Conservation (phyloP, 352 stramenopile species). For the Pilasporangium apinafurcum region DNA sequence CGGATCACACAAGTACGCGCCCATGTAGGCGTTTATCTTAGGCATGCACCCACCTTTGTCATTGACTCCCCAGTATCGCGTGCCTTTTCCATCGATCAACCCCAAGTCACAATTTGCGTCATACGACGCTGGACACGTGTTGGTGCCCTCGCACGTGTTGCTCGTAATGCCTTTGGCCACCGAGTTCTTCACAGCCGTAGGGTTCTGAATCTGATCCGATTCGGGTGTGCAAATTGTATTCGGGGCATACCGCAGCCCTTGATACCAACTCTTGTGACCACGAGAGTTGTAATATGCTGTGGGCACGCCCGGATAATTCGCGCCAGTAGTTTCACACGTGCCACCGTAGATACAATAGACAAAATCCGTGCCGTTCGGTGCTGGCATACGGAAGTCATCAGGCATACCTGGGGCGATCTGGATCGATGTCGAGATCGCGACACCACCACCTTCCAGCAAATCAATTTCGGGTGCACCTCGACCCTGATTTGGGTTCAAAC, state of each 20-base stretch:
- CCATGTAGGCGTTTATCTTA: conserved; percentile 41
- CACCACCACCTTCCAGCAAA: conserved; percentile 83
- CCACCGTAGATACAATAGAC: conserved; percentile 33
- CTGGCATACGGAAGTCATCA: conserved; percentile 32
- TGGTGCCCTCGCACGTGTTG: conserved; percentile 37
- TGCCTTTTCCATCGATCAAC: conserved; percentile 28
- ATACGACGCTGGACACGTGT: conserved; percentile 34
- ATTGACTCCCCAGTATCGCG: conserved; percentile 48
- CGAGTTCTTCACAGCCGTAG: conserved; percentile 20
- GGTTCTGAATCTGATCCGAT: conserved; percentile 16
- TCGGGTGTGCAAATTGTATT: conserved; percentile 25
- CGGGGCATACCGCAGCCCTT: conserved; percentile 48
- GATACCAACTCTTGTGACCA: conserved; percentile 40
- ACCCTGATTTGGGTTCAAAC: conserved; percentile 79
- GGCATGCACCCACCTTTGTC: conserved; percentile 41
- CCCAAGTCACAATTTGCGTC: conserved; percentile 32
- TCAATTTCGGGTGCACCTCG: conserved; percentile 93
- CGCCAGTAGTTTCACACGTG: conserved; percentile 28
- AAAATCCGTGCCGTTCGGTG: conserved; percentile 11
- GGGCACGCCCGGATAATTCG: conserved; percentile 43
- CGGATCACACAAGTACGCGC: conserved; percentile 34
- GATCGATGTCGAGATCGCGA: conserved; percentile 80
- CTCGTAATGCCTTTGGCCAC: conserved; percentile 26
- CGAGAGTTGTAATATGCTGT: conserved; percentile 25
- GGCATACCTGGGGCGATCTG: conserved; percentile 80